Base-by-base conservation (phyloP, 106 monocot genomes). In the Apostasia shenzhenica region DNA sequence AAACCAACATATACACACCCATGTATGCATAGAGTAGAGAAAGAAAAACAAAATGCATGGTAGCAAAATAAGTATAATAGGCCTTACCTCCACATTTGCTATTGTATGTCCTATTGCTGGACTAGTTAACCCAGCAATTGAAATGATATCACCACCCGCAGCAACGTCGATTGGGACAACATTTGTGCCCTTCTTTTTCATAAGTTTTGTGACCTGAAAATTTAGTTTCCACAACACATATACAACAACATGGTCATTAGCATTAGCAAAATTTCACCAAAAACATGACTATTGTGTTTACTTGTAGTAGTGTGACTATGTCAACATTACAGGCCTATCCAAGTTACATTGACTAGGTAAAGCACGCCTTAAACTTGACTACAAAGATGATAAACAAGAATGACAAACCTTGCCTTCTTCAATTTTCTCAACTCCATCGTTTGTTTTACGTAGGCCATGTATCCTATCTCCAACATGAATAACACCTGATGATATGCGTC, bases 21-120 rank as follows among this genome's bases (percentile, higher is more conserved):
- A 26, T 26, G 26, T 26, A 26, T 26, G 26, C 26, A 26, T 26
- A 26, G 26, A 26, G 26, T 26, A 26, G 26, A 26, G 26, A 26
- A 26, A 26, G 6, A 40, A 37, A 41, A 59, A 59, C 11, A 59
- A 59, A 59, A 2, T 9, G 41, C 8, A 59, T 41, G 41, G 9
- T 41, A 8, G 3, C 59, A 11, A 7, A 41, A 59, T 3, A 37
- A 61, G 62, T 45, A 63, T 12, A 47, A 48, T 43, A 56, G 41
- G 14, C 51, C 26, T 13, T 73, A 90, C 99, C 79, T 93, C 92
- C 8, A 76, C 70, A 76, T 85, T 93, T 69, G 93, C 85, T 54
- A 99, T 83, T 40, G 99, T 99, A 71, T 99, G 90, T 64, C 99
- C 99, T 76, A 99, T 99, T 57, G 99, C 87, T 66, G 99, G 99